Conservation (phyloP, 768 basidiomycete genomes). For the Tylopilus sp. region DNA sequence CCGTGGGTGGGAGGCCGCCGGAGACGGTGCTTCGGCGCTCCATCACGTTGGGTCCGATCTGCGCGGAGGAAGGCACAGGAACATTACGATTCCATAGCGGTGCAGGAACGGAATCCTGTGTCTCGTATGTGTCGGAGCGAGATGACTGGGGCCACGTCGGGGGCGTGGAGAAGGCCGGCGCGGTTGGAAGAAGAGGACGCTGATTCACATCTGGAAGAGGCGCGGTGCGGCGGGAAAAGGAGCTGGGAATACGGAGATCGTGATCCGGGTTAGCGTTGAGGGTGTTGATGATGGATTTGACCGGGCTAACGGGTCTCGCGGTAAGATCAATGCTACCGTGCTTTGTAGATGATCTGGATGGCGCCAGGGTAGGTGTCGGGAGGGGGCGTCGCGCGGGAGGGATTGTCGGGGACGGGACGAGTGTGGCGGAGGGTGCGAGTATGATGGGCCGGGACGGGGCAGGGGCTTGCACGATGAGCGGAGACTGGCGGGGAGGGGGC, state of each 20-base stretch:
- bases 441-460: slow-evolving; percentile 31
- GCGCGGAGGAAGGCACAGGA: slow-evolving; percentile 19
- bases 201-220: slow-evolving; percentile 10
- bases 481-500: slow-evolving; percentile 12
- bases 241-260: slow-evolving; percentile 23
- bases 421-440: slow-evolving; percentile 21
- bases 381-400: slow-evolving; percentile 21
- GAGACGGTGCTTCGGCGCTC: slow-evolving; percentile 31
- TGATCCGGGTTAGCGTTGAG: slow-evolving; percentile 11
- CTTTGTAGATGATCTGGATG: slow-evolving; percentile 6
- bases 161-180: slow-evolving; percentile 3
- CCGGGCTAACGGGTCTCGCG: slow-evolving; percentile 17
- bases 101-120: slow-evolving; percentile 30
- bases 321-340: slow-evolving; percentile 27
- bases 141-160: slow-evolving; percentile 14
- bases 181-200: background rate
- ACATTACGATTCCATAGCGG: slow-evolving; percentile 44
- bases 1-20: background rate
- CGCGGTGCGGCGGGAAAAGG: slow-evolving; percentile 21
- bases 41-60: slow-evolving; percentile 10
- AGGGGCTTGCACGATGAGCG: slow-evolving; percentile 28
- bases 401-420: slow-evolving; percentile 11
- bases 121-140: slow-evolving; percentile 5
- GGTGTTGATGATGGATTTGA: slow-evolving; percentile 11
- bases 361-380: slow-evolving; percentile 13